Conservation (phyloP, 345 rosid genomes). For the Syzygium grande region DNA sequence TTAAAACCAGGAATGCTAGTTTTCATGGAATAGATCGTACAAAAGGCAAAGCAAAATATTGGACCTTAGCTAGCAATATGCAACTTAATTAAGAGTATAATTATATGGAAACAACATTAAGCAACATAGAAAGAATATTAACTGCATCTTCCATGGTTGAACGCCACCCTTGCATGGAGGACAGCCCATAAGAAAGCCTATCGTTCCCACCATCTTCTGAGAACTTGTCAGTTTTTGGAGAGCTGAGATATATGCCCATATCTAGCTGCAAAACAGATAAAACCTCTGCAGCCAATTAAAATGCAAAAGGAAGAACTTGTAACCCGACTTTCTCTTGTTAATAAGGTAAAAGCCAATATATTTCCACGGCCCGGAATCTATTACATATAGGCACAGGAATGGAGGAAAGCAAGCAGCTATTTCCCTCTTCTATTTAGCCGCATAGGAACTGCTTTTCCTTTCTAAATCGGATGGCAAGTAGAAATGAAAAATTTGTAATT, state of each 20-base stretch:
- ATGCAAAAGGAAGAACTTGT: background rate
- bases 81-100: background rate
- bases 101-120: background rate
- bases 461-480: background rate
- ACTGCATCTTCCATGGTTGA: constrained; percentile 98
- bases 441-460: background rate
- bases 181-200: constrained; percentile 72
- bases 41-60: background rate
- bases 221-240: constrained; percentile 87
- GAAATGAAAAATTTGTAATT: background rate
- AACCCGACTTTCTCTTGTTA: background rate
- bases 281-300: background rate
- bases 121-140: constrained; percentile 26
- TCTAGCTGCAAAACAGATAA: constrained; percentile 1
- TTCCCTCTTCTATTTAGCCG: background rate
- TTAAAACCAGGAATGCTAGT: background rate
- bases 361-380: background rate
- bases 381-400: background rate
- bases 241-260: constrained; percentile 92
- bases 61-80: background rate
- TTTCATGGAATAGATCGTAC: background rate
- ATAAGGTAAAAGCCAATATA: background rate
- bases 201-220: constrained; percentile 86
- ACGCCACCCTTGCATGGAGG: constrained; percentile 99
- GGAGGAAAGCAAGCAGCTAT: background rate